These are phyloP conservation scores for Calocybe indica DNA, from an alignment of 768 basidiomycete genomes.

Conservation along the genomic window DNA sequence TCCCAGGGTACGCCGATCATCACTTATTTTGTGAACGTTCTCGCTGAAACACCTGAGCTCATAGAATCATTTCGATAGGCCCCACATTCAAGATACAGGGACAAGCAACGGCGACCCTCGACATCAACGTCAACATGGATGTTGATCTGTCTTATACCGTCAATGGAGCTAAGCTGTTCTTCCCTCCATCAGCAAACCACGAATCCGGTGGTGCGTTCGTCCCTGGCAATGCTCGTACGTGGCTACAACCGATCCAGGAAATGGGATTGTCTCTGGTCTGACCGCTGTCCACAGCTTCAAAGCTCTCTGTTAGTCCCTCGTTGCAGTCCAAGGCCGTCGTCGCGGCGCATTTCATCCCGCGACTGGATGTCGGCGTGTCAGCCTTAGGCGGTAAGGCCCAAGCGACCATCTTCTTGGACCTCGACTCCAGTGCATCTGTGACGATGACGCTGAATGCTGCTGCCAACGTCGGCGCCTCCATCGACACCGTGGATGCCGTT, in stretches of 20 bases:
- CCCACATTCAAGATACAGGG: constrained; percentile 40
- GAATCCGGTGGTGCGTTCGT: constrained; percentile 21
- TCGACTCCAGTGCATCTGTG: constrained; percentile 30
- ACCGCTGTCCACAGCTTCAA: constrained; percentile 22
- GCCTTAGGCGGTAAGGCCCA: constrained; percentile 29
- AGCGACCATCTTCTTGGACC: constrained; percentile 34
- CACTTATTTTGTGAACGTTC: not conserved
- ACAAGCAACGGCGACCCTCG: constrained; percentile 27
- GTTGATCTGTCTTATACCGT: constrained; percentile 39
- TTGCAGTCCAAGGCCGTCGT: constrained; percentile 34
- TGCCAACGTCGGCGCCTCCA: constrained; percentile 1
- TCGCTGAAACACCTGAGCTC: not conserved
- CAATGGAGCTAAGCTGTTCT: constrained; percentile 32
- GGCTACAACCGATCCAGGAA: not conserved
- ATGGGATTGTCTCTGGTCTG: constrained; percentile 5
- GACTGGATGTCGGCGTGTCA: constrained; percentile 36
- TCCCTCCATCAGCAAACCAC: constrained; percentile 29
- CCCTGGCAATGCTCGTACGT: constrained; percentile 37
- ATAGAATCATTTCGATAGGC: constrained; percentile 40
- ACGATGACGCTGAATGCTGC: constrained; percentile 11
- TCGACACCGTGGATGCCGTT: constrained; percentile 1
- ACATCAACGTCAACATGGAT: constrained; percentile 31
- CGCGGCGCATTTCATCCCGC: constrained; percentile 43
- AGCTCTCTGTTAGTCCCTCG: constrained; percentile 32
- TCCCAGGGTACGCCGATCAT: constrained; percentile 34